phyloP scores from a whole-genome alignment of 2,329 filamentous ascomycete species.

The Truncatella angustata region DNA sequence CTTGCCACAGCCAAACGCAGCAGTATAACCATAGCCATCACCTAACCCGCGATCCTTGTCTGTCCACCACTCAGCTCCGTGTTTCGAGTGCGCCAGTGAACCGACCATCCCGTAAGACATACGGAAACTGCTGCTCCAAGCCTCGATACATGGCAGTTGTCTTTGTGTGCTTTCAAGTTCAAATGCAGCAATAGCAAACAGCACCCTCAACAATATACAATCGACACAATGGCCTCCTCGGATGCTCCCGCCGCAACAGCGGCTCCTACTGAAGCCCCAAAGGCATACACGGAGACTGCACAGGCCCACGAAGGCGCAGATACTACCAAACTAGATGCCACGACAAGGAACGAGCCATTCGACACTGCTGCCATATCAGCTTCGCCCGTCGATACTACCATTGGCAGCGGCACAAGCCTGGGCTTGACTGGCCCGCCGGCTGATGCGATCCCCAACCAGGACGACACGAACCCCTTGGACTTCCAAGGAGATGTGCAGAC shows the following conservation, averaged over 20 bases:
- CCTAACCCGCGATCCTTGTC: too few relatives aligned
- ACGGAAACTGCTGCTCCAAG: too few relatives aligned
- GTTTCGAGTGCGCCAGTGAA: not conserved
- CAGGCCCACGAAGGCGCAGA: not conserved
- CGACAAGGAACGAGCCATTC: not conserved
- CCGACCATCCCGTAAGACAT: too few relatives aligned
- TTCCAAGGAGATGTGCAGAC: constrained; percentile 56
- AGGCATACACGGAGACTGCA: too few relatives aligned
- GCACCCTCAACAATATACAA: too few relatives aligned
- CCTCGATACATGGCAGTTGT: too few relatives aligned
- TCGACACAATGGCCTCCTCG: not conserved
- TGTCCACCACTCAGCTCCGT: not conserved
- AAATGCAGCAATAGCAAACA: too few relatives aligned
- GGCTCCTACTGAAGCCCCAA: not conserved
- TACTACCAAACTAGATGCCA: not conserved
- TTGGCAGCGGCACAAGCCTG: constrained; percentile 8
- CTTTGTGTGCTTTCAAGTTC: too few relatives aligned
- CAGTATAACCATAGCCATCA: too few relatives aligned
- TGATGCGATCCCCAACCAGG: constrained; percentile 12
- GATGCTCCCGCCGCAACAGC: not conserved
- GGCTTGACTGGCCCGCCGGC: constrained; percentile 1
- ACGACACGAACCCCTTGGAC: constrained; percentile 43
- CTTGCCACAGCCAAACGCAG: too few relatives aligned
- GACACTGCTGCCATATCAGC: not conserved
- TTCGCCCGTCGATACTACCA: not conserved